phyloP scores from a whole-genome alignment of 2,329 filamentous ascomycete genomes.

The Botrytis sinoallii region DNA sequence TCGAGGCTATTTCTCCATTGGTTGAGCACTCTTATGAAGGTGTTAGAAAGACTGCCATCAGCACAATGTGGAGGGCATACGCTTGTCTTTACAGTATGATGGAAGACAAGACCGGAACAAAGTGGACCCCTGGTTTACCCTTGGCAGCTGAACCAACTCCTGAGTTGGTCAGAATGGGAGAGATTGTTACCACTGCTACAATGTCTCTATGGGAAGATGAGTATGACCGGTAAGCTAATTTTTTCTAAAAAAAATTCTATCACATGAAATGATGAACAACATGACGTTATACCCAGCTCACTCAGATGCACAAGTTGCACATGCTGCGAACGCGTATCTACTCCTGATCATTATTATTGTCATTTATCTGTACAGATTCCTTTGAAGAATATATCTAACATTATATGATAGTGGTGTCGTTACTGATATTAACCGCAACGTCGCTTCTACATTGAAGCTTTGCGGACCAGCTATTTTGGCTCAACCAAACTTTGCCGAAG shows the following conservation, averaged over 20 bases:
- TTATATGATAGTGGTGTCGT: constrained; percentile 48
- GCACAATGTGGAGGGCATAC: constrained; percentile 90
- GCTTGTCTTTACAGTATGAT: constrained; percentile 85
- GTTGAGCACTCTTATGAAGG: constrained; percentile 90
- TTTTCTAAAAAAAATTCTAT: constrained; percentile 23
- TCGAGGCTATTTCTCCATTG: constrained; percentile 76
- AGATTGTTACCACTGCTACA: constrained; percentile 81
- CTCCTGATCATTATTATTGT: constrained; percentile 32
- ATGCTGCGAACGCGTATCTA: constrained; percentile 83
- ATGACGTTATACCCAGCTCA: constrained; percentile 98
- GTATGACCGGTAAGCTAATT: constrained; percentile 77
- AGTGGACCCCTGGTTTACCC: constrained; percentile 88
- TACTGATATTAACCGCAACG: constrained; percentile 91
- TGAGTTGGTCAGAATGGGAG: constrained; percentile 80
- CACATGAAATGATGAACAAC: constrained; percentile 71
- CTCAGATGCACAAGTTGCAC: constrained; percentile 85
- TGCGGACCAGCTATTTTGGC: constrained; percentile 84
- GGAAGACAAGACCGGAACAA: constrained; percentile 72
- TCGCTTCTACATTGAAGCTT: constrained; percentile 84
- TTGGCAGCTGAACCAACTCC: constrained; percentile 74
- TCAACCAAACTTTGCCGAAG: constrained; percentile 68
- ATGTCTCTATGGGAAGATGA: constrained; percentile 86
- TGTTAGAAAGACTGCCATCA: constrained; percentile 85
- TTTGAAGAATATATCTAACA: constrained; percentile 23
- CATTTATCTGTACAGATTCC: constrained; percentile 13